Evolutionary conservation across 2,329 filamentous ascomycete species (phyloP), one percentile per base, ranked within the genome.

Genomic region (Colletotrichum graminicola): DNA sequence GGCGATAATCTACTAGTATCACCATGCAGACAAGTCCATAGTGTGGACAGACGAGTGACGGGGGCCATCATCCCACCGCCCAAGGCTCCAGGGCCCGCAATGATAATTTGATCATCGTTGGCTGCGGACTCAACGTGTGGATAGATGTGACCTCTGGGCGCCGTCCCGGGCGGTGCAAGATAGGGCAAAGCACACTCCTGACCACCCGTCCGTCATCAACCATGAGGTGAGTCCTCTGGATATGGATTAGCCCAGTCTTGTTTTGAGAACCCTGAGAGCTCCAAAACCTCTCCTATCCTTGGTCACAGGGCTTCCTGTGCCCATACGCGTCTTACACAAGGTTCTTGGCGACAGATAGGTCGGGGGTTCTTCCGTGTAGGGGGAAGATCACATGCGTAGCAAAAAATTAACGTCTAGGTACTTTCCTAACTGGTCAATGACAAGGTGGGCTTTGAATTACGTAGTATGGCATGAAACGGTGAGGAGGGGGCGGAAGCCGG

Each of bases 141-240:
- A 70, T 61, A 49, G 18, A 64, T 69, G 69, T 41, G 45, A 72
- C 65, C 39, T 72, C 69, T 72, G 51, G 65, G 68, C 47, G 68
- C 68, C 65, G 54, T 59, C 18, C 68, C 7, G 32, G 68, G 65
- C 68, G 52, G 68, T 71, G 68, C 68, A 63, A 14, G 39, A 52
- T n/a, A 18, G 36, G n/a, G 39, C 39, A 51, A 47, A 32, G 66
- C 34, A 23, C 29, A 26, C 41, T 36, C 68, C 60, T 64, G 39
- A 51, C 60, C 47, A 41, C 54, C 62, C 62, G 66, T 23, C 21
- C 45, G 69, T 55, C 56, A 72, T 64, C 54, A 64, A 55, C 64
- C 54, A 41, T n/a, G 36, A 63, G 16, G 18, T 18, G 4, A 5
- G 16, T 21, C 18, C 14, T 32, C 47, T 41, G 23, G 23, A 45